Evolutionary conservation across 1,139 yeast genomes (phyloP), one percentile per base, ranked within the genome.

Genomic region (Suzukiozyma palmioleophila): DNA sequence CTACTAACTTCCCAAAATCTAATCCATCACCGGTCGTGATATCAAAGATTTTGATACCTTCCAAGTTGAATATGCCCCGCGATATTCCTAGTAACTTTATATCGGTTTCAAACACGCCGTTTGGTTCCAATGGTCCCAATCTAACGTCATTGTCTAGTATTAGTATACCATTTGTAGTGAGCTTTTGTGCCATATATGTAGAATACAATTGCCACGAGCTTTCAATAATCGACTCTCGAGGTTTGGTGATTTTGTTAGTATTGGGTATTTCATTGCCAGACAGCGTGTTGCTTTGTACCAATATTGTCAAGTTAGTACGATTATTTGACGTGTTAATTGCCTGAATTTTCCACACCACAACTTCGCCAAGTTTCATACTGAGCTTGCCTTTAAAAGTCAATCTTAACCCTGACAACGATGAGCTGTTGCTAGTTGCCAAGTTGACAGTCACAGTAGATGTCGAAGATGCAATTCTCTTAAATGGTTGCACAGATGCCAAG

Each of bases 1-100:
- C 90, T 15, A 85, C 68, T 39, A 84, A 61, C 45, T 77, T 75
- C 1, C 89, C 90, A 53, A 86, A 82, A 46, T 81, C 90, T 47
- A 81, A 69, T 1, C 81, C 77, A 45, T 84, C 92, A 3, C 92
- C 89, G 22, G 80, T 73, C 30, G 57, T 56, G 9, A 79, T 64
- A 52, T 86, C 95, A 39, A 81, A 72, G 8, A 86, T 66, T 42
- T 76, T 75, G 13, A 84, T 69, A 2, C 88, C 90, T 42, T 77
- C 81, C 26, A 86, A 62, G 36, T 78, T 77, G 54, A 74, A 81
- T 8, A 81, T 73, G 0, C 95, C 95, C 45, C 73, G 68, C 28
- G 79, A 73, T 8, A 84, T 62, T 0, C 89, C 90, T 41, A 83
- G 62, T 39, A 86, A 57, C 41, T 68, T 69, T 16, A 86, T 61